phyloP scores from a whole-genome alignment of 306 rosid species.

The Prunus dulcis region DNA sequence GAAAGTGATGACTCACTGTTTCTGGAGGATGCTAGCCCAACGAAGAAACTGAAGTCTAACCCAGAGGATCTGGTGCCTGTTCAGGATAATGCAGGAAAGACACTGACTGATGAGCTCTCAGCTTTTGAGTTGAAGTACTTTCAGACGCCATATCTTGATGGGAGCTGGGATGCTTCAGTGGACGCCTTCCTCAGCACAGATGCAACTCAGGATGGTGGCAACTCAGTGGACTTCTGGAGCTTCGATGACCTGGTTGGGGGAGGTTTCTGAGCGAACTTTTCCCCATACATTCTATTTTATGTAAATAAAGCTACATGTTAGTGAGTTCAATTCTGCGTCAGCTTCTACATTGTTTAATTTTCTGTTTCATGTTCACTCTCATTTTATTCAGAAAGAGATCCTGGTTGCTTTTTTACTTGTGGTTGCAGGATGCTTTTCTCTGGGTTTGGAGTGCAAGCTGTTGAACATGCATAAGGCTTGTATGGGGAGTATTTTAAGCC shows the following conservation, averaged over 20 bases:
- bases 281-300: constrained; percentile 31
- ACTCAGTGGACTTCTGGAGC: constrained; percentile 69
- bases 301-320: constrained; percentile 93
- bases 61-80: constrained; percentile 29
- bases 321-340: constrained; percentile 26
- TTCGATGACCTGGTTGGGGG: constrained; percentile 70
- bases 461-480: constrained; percentile 31
- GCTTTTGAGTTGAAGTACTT: constrained; percentile 69
- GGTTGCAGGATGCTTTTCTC: constrained; percentile 53
- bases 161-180: constrained; percentile 62
- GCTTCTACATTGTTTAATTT: background rate
- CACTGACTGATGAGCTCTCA: constrained; percentile 71
- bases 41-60: constrained; percentile 38
- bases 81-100: constrained; percentile 38
- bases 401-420: constrained; percentile 9
- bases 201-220: constrained; percentile 65
- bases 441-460: constrained; percentile 36
- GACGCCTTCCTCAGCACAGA: constrained; percentile 49
- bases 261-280: constrained; percentile 43
- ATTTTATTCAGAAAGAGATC: background rate
- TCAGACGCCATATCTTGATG: constrained; percentile 59
- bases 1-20: constrained; percentile 47
- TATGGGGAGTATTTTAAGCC: constrained; percentile 34
- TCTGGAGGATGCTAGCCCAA: constrained; percentile 47
- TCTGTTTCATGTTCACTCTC: background rate